Evolutionary conservation across 2,329 filamentous ascomycete genomes (phyloP).

Genomic region (Cercospora zeina): DNA sequence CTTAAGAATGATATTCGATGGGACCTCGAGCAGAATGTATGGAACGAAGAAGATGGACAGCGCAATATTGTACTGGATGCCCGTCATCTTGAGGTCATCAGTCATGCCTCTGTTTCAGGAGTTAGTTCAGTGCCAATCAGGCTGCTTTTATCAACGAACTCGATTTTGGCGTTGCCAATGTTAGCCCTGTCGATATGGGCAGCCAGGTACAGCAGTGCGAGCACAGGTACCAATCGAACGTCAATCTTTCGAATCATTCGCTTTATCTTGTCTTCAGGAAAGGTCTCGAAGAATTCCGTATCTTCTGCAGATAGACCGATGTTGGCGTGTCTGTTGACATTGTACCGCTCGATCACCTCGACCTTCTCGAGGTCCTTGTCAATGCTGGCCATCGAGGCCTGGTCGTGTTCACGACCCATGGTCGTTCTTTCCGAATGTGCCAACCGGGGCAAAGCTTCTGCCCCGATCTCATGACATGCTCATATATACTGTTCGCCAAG

Average conservation of each 20-base stretch:
- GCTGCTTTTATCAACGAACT: slow-evolving; percentile 21
- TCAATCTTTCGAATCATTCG: slow-evolving; percentile 18
- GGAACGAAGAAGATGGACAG: not conserved
- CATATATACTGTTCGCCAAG: not conserved
- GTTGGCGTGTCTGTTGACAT: slow-evolving; percentile 29
- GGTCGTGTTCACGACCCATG: not conserved
- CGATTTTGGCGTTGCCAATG: slow-evolving; percentile 34
- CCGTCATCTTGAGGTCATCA: not conserved
- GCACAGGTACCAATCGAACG: slow-evolving; percentile 8
- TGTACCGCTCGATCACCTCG: slow-evolving; percentile 23
- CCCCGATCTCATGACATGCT: not conserved
- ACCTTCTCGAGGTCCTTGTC: slow-evolving; percentile 32
- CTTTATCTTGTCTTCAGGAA: not conserved
- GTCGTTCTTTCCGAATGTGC: not conserved
- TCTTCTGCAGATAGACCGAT: slow-evolving; percentile 29
- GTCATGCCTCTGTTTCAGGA: slow-evolving; percentile 20
- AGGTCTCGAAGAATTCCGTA: slow-evolving; percentile 28
- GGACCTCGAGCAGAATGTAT: slow-evolving; percentile 11
- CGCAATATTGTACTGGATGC: not conserved
- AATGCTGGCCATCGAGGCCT: slow-evolving; percentile 25
- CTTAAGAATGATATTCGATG: not conserved
- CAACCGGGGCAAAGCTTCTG: not conserved
- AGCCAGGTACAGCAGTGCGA: slow-evolving; percentile 32
- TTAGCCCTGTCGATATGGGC: slow-evolving; percentile 37
- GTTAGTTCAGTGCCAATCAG: slow-evolving; percentile 34